phyloP scores from a whole-genome alignment of 1,284 basidiomycete genomes.

The Porogramme epimiltina region DNA sequence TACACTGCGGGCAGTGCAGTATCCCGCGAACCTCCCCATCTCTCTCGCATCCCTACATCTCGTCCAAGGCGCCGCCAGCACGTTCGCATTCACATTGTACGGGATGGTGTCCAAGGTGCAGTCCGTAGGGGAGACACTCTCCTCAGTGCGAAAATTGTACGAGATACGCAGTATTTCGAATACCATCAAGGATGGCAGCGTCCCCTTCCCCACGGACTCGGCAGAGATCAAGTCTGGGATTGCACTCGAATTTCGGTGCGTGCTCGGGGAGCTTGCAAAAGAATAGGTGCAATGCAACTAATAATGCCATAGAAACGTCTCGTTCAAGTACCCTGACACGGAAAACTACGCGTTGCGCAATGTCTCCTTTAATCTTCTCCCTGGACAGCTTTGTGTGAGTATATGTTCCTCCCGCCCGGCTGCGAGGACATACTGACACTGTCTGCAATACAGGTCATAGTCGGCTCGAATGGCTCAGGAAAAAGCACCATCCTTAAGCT shows the following conservation, averaged over 20 bases:
- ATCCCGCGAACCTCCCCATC: slow-evolving; percentile 69
- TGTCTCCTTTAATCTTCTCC: slow-evolving; percentile 68
- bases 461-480: slow-evolving; percentile 78
- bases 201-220: slow-evolving; percentile 65
- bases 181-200: slow-evolving; percentile 54
- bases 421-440: too few relatives aligned
- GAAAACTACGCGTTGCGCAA: slow-evolving; percentile 56
- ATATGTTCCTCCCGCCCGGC: too few relatives aligned
- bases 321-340: slow-evolving; percentile 68
- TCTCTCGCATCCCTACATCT: slow-evolving; percentile 73
- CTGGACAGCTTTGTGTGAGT: slow-evolving; percentile 76
- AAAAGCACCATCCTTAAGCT: slow-evolving; percentile 80
- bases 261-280: too few relatives aligned
- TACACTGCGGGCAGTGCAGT: slow-evolving; percentile 68
- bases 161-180: slow-evolving; percentile 67
- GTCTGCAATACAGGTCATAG: slow-evolving; percentile 58
- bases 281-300: too few relatives aligned
- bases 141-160: slow-evolving; percentile 63
- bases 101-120: slow-evolving; percentile 55
- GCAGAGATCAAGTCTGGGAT: slow-evolving; percentile 54
- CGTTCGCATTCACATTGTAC: slow-evolving; percentile 55
- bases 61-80: slow-evolving; percentile 58
- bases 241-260: slow-evolving; percentile 66
- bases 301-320: too few relatives aligned
- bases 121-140: slow-evolving; percentile 57